phyloP scores from a whole-genome alignment of 2,329 filamentous ascomycete genomes.

The Fusarium palustre region DNA sequence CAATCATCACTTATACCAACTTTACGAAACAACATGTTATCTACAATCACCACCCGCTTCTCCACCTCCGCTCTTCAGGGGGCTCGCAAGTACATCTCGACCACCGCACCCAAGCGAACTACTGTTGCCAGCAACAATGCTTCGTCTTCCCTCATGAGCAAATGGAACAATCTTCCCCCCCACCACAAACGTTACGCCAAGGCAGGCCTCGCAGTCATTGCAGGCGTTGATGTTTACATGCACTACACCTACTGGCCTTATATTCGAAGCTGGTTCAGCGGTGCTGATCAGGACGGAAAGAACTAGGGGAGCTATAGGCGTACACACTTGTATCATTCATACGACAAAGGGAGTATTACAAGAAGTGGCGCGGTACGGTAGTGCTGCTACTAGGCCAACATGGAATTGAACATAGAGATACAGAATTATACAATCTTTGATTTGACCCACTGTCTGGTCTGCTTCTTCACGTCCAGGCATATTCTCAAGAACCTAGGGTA shows the following conservation, averaged over 20 bases:
- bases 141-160: background rate
- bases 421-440: background rate
- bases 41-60: constrained; percentile 35
- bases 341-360: too few species aligned
- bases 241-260: constrained; percentile 47
- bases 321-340: background rate
- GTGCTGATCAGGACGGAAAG: background rate
- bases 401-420: background rate
- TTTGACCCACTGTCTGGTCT: background rate
- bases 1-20: background rate
- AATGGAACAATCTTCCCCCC: constrained; percentile 48
- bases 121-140: constrained; percentile 8
- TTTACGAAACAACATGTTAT: constrained; percentile 33
- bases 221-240: constrained; percentile 44
- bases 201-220: constrained; percentile 33
- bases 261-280: constrained; percentile 29
- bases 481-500: background rate
- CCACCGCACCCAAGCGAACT: constrained; percentile 26
- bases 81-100: constrained; percentile 42
- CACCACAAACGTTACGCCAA: constrained; percentile 45
- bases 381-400: background rate
- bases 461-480: background rate
- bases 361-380: too few species aligned
- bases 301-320: background rate
- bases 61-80: constrained; percentile 24